A percentile compares a stretch with the other conserved stretches of the same genome.
Evolutionary conservation across 805 yeast genomes (phyloP).

Genomic region (Schizosaccharomyces japonicus): DNA sequence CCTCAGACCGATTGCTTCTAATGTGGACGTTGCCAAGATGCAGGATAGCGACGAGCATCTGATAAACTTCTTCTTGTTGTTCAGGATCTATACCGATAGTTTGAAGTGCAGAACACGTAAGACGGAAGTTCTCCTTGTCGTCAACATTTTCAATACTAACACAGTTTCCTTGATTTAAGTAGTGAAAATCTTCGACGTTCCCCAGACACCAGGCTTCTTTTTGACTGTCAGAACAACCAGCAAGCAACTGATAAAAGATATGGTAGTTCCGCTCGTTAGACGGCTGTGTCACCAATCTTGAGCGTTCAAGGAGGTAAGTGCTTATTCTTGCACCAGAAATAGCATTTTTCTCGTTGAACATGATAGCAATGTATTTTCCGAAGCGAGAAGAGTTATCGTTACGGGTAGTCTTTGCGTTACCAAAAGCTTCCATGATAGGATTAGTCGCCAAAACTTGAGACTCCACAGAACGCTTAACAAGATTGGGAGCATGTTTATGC

Average conservation of each 20-base stretch:
- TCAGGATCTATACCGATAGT: constrained; percentile 48
- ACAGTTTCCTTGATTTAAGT: constrained; percentile 53
- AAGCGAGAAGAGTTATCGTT: constrained; percentile 94
- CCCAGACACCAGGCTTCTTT: constrained; percentile 38
- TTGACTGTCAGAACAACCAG: constrained; percentile 34
- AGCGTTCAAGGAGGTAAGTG: constrained; percentile 78
- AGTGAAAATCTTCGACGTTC: constrained; percentile 40
- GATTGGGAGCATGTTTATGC: constrained; percentile 37
- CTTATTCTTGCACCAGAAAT: constrained; percentile 88
- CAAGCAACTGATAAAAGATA: constrained; percentile 66
- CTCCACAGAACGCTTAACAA: constrained; percentile 34
- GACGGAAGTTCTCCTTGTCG: constrained; percentile 53
- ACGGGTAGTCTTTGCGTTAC: constrained; percentile 93
- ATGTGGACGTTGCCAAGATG: constrained; percentile 84
- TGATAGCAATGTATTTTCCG: constrained; percentile 82
- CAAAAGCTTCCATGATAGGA: constrained; percentile 94
- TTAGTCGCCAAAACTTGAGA: constrained; percentile 87
- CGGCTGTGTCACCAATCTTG: constrained; percentile 66
- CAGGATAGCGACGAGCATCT: constrained; percentile 62
- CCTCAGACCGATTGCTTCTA: constrained; percentile 62
- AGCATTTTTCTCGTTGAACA: constrained; percentile 48
- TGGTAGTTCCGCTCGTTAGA: constrained; percentile 73
- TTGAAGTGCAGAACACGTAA: constrained; percentile 50
- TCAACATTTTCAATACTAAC: constrained; percentile 48
- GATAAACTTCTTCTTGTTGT: constrained; percentile 45